Evolutionary conservation across 225 moss, liverwort and hornwort species (phyloP).

Genomic region (Bryum argenteum): DNA sequence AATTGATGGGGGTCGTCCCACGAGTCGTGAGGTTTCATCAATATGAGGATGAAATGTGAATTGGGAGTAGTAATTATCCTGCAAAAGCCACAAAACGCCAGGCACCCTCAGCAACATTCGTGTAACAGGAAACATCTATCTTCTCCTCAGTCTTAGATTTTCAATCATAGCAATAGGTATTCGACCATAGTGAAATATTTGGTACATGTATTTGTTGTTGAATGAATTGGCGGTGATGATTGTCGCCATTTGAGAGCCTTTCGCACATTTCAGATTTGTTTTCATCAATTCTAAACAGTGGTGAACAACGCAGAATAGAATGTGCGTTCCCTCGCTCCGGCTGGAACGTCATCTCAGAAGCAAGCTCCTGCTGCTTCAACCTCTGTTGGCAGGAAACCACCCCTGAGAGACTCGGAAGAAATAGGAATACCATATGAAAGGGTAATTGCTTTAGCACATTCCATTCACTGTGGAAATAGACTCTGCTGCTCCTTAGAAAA

Average conservation of each 20-base stretch:
- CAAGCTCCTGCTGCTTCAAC: constrained; percentile 62
- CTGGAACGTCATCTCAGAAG: constrained; percentile 61
- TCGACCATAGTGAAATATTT: background rate
- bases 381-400: constrained; percentile 37
- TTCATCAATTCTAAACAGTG: constrained; percentile 59
- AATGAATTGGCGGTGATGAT: constrained; percentile 61
- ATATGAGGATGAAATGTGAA: constrained; percentile 83
- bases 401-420: constrained; percentile 3
- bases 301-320: constrained; percentile 74
- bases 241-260: constrained; percentile 66
- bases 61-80: constrained; percentile 65
- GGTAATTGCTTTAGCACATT: too few relatives aligned
- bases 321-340: constrained; percentile 74
- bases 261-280: constrained; percentile 64
- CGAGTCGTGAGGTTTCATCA: constrained; percentile 70
- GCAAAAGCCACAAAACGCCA: constrained; percentile 13
- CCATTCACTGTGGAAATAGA: background rate
- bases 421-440: background rate
- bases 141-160: background rate
- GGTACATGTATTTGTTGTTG: constrained; percentile 62
- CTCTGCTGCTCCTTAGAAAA: background rate
- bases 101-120: constrained; percentile 2
- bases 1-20: constrained; percentile 72
- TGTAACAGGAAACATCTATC: constrained; percentile 4
- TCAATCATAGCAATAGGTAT: background rate